A percentile compares a stretch with the other conserved stretches of the same genome.
Evolutionary conservation across 805 yeast species (phyloP).

Genomic region (Myxozyma geophila): DNA sequence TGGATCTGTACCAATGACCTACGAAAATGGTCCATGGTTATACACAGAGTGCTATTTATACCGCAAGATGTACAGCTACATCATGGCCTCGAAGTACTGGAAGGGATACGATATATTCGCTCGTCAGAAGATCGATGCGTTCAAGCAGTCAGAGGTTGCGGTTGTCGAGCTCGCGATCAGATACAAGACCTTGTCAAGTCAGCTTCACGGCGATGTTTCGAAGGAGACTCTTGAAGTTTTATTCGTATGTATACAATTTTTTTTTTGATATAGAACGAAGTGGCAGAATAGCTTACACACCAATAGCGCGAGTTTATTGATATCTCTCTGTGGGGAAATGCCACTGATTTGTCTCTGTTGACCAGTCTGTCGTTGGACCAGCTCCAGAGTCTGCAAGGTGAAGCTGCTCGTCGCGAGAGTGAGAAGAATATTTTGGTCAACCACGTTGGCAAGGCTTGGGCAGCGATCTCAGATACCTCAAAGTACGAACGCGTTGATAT

Average conservation of each 20-base stretch:
- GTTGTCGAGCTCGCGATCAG: slow-evolving; percentile 80
- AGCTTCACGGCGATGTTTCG: slow-evolving; percentile 31
- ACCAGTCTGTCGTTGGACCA: slow-evolving; percentile 86
- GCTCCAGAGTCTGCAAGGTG: slow-evolving; percentile 88
- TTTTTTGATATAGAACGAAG: slow-evolving; percentile 40
- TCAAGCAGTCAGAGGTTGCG: slow-evolving; percentile 73
- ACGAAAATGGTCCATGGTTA: slow-evolving; percentile 92
- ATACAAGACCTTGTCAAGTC: slow-evolving; percentile 51
- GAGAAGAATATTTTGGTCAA: slow-evolving; percentile 38
- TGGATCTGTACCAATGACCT: slow-evolving; percentile 50
- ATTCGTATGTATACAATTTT: slow-evolving; percentile 27
- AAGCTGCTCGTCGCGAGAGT: slow-evolving; percentile 64
- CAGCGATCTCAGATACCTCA: slow-evolving; percentile 15
- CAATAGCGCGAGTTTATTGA: slow-evolving; percentile 83
- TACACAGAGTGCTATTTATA: slow-evolving; percentile 84
- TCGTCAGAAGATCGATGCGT: slow-evolving; percentile 70
- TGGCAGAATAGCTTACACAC: slow-evolving; percentile 47
- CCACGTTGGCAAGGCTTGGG: slow-evolving; percentile 37
- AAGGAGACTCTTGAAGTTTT: slow-evolving; percentile 39
- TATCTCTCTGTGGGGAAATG: slow-evolving; percentile 96
- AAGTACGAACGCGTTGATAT: slow-evolving; percentile 38
- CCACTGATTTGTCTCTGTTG: slow-evolving; percentile 88
- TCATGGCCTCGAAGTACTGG: slow-evolving; percentile 50
- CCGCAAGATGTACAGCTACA: slow-evolving; percentile 50
- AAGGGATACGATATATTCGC: slow-evolving; percentile 72